phyloP scores from a whole-genome alignment of 202 grass and related monocot genomes.

The Bolboschoenoplectus hybrid region DNA sequence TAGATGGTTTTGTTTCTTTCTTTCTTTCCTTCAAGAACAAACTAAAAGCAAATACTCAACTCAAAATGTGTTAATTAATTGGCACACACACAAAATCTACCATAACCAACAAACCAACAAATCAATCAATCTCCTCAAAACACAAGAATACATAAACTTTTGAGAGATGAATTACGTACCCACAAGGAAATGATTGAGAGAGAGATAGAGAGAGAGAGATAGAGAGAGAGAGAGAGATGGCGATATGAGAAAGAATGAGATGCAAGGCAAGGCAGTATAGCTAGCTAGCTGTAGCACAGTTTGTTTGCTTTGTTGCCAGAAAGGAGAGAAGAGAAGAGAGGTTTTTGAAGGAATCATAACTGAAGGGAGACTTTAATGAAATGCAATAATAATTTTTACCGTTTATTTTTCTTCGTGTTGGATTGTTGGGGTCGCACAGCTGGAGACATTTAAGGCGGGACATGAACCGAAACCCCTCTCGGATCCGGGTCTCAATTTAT shows the following conservation, averaged over 20 bases:
- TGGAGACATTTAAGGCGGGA: constrained; percentile 76
- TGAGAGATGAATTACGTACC: background rate
- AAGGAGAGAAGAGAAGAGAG: background rate
- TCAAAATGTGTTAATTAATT: background rate
- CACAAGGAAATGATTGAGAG: background rate
- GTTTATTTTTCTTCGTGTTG: constrained; percentile 53
- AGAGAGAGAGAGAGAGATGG: constrained; percentile 3
- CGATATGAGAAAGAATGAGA: background rate
- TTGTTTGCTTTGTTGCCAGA: background rate
- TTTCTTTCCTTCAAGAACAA: constrained; percentile 1
- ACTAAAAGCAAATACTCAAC: background rate
- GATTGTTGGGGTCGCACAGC: constrained; percentile 64
- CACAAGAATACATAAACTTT: background rate
- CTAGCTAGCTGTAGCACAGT: background rate
- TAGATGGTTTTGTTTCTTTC: background rate
- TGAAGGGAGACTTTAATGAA: constrained; percentile 31
- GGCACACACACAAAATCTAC: background rate
- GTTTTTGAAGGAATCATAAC: constrained; percentile 20
- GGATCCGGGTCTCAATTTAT: constrained; percentile 8
- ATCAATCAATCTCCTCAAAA: background rate
- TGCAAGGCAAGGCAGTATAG: background rate
- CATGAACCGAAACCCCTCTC: constrained; percentile 26
- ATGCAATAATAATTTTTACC: constrained; percentile 30
- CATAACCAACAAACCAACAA: background rate
- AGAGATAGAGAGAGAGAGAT: background rate